Percentiles rank a stretch among this genome's conserved stretches.
phyloP scores from a whole-genome alignment of 768 basidiomycete genomes.

The Boletales sp. region DNA sequence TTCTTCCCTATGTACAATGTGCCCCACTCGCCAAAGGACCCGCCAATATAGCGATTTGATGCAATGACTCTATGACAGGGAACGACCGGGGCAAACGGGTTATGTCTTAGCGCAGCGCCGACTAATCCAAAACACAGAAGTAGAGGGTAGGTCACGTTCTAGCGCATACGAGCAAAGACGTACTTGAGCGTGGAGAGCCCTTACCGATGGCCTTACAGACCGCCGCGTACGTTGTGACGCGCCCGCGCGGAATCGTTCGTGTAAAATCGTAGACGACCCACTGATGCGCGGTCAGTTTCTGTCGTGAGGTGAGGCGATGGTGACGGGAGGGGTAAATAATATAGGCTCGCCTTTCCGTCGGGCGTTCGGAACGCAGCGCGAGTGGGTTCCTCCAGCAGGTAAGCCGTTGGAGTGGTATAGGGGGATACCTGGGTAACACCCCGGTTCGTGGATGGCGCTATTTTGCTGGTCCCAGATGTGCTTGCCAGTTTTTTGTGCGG shows the following conservation, averaged over 20 bases:
- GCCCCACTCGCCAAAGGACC: slow-evolving; percentile 63
- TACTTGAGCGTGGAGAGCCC: slow-evolving; percentile 64
- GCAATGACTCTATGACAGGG: slow-evolving; percentile 73
- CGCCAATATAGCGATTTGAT: slow-evolving; percentile 56
- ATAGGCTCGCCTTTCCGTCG: slow-evolving; percentile 24
- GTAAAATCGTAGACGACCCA: slow-evolving; percentile 61
- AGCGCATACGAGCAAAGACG: slow-evolving; percentile 7
- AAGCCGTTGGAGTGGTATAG: background rate
- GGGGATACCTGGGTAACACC: no score
- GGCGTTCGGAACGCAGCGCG: slow-evolving; percentile 23
- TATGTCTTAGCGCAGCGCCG: slow-evolving; percentile 59
- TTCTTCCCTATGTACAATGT: slow-evolving; percentile 12
- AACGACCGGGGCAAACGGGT: slow-evolving; percentile 64
- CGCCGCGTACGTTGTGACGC: slow-evolving; percentile 55
- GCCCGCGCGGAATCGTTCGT: slow-evolving; percentile 46
- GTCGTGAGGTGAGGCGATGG: background rate
- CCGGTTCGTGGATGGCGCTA: no score
- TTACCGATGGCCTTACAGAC: slow-evolving; percentile 45
- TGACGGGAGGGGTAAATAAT: no score
- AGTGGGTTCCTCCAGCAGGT: slow-evolving; percentile 11
- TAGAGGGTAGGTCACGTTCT: no score
- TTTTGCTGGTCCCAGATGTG: no score
- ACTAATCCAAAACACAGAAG: slow-evolving; percentile 37
- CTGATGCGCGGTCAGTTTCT: slow-evolving; percentile 51
- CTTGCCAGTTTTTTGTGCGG: no score